Evolutionary conservation across 2,329 filamentous ascomycete genomes (phyloP).

Genomic region (Gaeumannomyces tritici): DNA sequence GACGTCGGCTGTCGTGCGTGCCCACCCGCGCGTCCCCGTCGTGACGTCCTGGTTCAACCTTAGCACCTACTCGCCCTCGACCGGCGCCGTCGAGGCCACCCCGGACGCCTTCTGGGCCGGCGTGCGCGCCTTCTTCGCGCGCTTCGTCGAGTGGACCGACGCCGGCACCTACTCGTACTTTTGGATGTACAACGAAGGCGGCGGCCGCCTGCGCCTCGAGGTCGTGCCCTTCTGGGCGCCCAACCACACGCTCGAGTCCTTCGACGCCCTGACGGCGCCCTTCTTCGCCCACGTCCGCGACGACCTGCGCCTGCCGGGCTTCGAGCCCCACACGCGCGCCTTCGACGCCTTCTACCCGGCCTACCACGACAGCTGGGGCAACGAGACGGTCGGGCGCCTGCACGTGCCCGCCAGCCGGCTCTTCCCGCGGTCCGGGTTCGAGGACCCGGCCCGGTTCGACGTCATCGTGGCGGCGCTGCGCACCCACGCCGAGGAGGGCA

Average conservation of each 20-base stretch:
- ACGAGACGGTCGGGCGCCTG: conserved; percentile 22
- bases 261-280: conserved; percentile 10
- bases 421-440: conserved; percentile 18
- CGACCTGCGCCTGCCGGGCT: conserved; percentile 13
- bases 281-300: conserved; percentile 13
- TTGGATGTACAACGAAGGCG: conserved; percentile 10
- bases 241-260: conserved; percentile 11
- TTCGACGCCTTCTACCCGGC: conserved; percentile 35
- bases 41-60: conserved; percentile 24
- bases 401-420: conserved; percentile 17
- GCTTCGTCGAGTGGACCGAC: conserved; percentile 17
- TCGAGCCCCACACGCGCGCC: conserved; percentile 8
- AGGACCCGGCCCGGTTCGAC: conserved; percentile 17
- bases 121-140: conserved; percentile 17
- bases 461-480: conserved; percentile 11
- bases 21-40: conserved; percentile 7
- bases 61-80: conserved; percentile 17
- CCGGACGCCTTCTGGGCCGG: conserved; percentile 24
- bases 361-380: conserved; percentile 19
- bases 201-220: conserved; percentile 12
- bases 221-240: conserved; percentile 18
- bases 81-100: neutral
- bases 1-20: conserved; percentile 15
- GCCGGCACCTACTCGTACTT: conserved; percentile 22
- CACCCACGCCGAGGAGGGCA: neutral